phyloP scores from a whole-genome alignment of 2,329 filamentous ascomycete species.

The Elsinoe batatas region DNA sequence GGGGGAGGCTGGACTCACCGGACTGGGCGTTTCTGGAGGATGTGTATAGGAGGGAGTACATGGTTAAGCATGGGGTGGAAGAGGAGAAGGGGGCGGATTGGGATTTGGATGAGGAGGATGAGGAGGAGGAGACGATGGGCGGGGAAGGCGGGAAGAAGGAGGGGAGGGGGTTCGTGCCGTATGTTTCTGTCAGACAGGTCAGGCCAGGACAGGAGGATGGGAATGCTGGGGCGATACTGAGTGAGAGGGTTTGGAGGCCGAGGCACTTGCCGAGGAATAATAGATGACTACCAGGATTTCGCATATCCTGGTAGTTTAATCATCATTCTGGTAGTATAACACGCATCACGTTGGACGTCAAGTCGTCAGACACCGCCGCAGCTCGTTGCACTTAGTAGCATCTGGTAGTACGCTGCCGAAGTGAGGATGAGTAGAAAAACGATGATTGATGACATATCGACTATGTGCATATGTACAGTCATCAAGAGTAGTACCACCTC shows the following conservation, averaged over 20 bases:
- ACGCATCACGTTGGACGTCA: no score
- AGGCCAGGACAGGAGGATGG: neutral
- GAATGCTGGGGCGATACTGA: neutral
- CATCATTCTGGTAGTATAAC: conserved; percentile 28
- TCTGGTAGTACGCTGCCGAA: no score
- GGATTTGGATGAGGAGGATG: neutral
- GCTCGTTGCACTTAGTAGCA: no score
- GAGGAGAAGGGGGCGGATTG: neutral
- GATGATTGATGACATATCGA: no score
- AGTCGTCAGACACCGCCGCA: no score
- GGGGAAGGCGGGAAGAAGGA: neutral
- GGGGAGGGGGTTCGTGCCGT: neutral
- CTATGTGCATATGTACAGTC: no score
- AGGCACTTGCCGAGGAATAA: conserved; percentile 7
- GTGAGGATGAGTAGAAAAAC: no score
- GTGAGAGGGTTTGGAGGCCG: conserved; percentile 8
- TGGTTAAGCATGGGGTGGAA: neutral
- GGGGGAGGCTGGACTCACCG: conserved; percentile 58
- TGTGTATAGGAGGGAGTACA: conserved; percentile 30
- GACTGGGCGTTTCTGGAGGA: conserved; percentile 63
- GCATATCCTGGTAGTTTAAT: conserved; percentile 23
- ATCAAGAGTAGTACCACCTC: no score
- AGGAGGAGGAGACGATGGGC: neutral
- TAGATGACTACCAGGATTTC: neutral
- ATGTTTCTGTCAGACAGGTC: neutral